Conservation (phyloP, 345 rosid species). For the Heritiera littoralis region DNA sequence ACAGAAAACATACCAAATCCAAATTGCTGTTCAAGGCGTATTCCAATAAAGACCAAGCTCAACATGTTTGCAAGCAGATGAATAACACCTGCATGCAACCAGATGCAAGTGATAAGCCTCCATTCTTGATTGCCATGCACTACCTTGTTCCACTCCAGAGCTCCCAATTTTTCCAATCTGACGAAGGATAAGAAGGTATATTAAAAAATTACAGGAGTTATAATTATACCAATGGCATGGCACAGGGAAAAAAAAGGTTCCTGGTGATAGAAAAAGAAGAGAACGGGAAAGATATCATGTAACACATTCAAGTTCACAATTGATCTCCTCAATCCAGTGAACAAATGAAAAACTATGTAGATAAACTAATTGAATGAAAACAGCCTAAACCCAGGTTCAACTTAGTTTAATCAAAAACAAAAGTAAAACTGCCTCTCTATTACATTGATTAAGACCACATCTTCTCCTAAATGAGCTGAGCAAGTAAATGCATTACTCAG, state of each 20-base stretch:
- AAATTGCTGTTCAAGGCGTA: conserved; percentile 90
- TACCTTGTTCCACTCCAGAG: conserved; percentile 63
- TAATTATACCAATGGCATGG: not conserved
- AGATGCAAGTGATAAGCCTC: conserved; percentile 80
- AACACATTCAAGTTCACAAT: not conserved
- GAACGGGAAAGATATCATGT: not conserved
- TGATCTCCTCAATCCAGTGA: not conserved
- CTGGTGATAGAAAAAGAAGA: conserved; percentile 4
- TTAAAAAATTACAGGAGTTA: not conserved
- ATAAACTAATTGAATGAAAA: not conserved
- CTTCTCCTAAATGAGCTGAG: not conserved
- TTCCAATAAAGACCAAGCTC: conserved; percentile 79
- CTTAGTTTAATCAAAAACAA: not conserved
- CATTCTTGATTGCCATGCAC: conserved; percentile 80
- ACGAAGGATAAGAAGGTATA: conserved; percentile 12
- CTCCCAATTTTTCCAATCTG: conserved; percentile 89
- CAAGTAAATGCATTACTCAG: not conserved
- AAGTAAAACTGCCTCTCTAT: not conserved
- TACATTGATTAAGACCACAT: not conserved
- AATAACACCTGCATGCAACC: conserved; percentile 95
- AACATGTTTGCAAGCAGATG: conserved; percentile 86
- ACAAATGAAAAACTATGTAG: not conserved
- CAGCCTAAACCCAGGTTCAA: not conserved
- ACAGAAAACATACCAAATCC: conserved; percentile 64
- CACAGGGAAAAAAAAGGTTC: not conserved